phyloP scores from a whole-genome alignment of 2,329 filamentous ascomycete species.

The Chlorencoelia australis region DNA sequence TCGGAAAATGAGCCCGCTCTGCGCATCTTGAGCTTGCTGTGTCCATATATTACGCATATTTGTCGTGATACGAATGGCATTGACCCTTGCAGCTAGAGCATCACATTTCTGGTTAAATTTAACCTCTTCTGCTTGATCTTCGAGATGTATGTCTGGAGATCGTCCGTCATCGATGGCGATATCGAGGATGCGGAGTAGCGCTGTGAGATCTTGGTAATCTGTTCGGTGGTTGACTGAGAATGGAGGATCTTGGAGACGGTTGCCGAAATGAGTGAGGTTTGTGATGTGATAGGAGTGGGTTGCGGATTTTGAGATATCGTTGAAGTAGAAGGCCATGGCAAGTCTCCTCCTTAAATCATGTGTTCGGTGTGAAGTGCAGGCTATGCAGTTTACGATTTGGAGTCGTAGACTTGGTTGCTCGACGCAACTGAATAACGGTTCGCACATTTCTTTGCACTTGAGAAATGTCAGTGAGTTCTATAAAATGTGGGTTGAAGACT shows the following conservation, averaged over 20 bases:
- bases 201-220: conserved; percentile 59
- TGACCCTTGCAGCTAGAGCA: conserved; percentile 48
- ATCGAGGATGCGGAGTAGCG: conserved; percentile 59
- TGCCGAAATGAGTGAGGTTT: conserved; percentile 33
- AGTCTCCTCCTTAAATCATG: conserved; percentile 57
- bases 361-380: conserved; percentile 38
- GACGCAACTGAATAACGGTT: conserved; percentile 38
- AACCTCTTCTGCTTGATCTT: conserved; percentile 30
- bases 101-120: conserved; percentile 66
- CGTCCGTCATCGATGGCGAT: conserved; percentile 60
- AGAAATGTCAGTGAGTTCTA: conserved; percentile 6
- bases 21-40: too few species aligned
- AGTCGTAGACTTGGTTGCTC: conserved; percentile 42
- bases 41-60: too few species aligned
- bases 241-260: conserved; percentile 36
- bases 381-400: conserved; percentile 49
- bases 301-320: conserved; percentile 34
- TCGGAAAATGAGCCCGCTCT: too few species aligned
- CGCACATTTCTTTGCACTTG: conserved; percentile 40
- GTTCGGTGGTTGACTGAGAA: conserved; percentile 46
- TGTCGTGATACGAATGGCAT: conserved; percentile 59
- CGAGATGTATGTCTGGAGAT: conserved; percentile 22
- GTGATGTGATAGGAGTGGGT: conserved; percentile 31
- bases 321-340: conserved; percentile 53
- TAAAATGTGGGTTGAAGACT: conserved; percentile 9